phyloP scores from a whole-genome alignment of 306 rosid genomes.

The Begonia masoniana region DNA sequence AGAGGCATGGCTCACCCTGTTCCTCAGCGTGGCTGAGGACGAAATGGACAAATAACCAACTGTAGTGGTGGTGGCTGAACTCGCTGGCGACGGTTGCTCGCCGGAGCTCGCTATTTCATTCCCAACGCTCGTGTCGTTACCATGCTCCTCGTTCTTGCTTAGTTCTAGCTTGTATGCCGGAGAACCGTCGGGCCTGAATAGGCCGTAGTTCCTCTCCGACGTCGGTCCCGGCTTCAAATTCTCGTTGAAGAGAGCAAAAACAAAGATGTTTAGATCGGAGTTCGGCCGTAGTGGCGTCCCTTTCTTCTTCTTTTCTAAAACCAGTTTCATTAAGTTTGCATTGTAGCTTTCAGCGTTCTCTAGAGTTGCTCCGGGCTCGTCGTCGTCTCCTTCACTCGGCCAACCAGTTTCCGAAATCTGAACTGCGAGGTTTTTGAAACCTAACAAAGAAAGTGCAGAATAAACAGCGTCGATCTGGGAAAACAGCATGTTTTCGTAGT shows the following conservation, averaged over 20 bases:
- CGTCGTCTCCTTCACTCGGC: constrained; percentile 67
- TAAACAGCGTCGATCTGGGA: constrained; percentile 84
- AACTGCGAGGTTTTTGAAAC: constrained; percentile 43
- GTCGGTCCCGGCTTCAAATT: constrained; percentile 75
- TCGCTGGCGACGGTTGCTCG: constrained; percentile 16
- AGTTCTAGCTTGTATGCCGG: constrained; percentile 44
- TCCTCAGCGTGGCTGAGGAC: constrained; percentile 24
- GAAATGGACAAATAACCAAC: constrained; percentile 51
- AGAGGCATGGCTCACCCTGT: too few species aligned
- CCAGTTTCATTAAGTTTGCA: constrained; percentile 46
- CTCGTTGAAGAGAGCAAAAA: constrained; percentile 26
- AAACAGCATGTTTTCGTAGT: constrained; percentile 72
- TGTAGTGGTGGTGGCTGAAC: constrained; percentile 21
- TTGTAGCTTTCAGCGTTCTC: constrained; percentile 78
- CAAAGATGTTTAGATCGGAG: constrained; percentile 30
- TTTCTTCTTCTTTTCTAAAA: constrained; percentile 16
- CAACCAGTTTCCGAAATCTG: constrained; percentile 85
- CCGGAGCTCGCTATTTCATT: background rate
- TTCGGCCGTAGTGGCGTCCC: constrained; percentile 66
- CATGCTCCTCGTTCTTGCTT: constrained; percentile 6
- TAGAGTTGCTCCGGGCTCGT: constrained; percentile 53
- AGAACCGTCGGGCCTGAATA: constrained; percentile 63
- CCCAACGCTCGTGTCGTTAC: constrained; percentile 1
- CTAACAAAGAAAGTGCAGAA: constrained; percentile 32
- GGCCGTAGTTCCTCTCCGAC: constrained; percentile 73